A percentile compares a stretch with the other conserved stretches of the same genome.
Conservation (phyloP, 495 filamentous ascomycete genomes). For the Penicillium nucicola region DNA sequence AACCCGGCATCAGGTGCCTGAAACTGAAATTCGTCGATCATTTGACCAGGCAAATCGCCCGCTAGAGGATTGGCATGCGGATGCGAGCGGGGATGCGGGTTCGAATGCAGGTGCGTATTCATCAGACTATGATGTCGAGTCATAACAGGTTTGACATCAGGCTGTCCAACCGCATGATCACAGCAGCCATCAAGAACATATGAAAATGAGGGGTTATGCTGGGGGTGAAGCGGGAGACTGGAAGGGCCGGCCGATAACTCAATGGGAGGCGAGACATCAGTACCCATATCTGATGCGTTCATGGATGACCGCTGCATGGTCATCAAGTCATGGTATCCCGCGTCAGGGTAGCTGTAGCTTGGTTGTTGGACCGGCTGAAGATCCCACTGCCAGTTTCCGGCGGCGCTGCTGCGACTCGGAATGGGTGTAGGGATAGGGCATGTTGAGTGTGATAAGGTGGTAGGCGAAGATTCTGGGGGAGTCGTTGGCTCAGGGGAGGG, state of each 20-base stretch:
- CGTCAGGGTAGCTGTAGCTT: slow-evolving; percentile 22
- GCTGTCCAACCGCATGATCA: slow-evolving; percentile 8
- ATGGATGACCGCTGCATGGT: slow-evolving; percentile 18
- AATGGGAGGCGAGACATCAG: slow-evolving; percentile 22
- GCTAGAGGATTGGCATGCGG: background rate
- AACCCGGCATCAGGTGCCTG: slow-evolving; percentile 22
- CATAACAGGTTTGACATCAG: slow-evolving; percentile 11
- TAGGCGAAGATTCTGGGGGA: slow-evolving; percentile 35
- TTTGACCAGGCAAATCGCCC: slow-evolving; percentile 21
- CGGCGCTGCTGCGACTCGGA: slow-evolving; percentile 12
- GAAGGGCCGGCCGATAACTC: slow-evolving; percentile 11
- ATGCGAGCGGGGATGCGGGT: slow-evolving; percentile 12
- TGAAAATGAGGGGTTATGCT: slow-evolving; percentile 12
- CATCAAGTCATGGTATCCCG: slow-evolving; percentile 25
- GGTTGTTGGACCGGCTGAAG: slow-evolving; percentile 23
- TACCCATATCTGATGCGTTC: slow-evolving; percentile 9
- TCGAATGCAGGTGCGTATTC: slow-evolving; percentile 9
- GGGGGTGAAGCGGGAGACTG: background rate
- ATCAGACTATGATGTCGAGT: slow-evolving; percentile 12
- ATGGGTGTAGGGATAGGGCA: slow-evolving; percentile 18
- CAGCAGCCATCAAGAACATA: slow-evolving; percentile 18
- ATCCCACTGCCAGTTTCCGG: slow-evolving; percentile 34
- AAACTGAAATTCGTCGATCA: slow-evolving; percentile 28
- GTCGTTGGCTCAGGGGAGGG: slow-evolving; percentile 41
- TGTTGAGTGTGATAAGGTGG: slow-evolving; percentile 7